phyloP scores from a whole-genome alignment of 805 yeast species.

The Wickerhamiella siamensis region DNA sequence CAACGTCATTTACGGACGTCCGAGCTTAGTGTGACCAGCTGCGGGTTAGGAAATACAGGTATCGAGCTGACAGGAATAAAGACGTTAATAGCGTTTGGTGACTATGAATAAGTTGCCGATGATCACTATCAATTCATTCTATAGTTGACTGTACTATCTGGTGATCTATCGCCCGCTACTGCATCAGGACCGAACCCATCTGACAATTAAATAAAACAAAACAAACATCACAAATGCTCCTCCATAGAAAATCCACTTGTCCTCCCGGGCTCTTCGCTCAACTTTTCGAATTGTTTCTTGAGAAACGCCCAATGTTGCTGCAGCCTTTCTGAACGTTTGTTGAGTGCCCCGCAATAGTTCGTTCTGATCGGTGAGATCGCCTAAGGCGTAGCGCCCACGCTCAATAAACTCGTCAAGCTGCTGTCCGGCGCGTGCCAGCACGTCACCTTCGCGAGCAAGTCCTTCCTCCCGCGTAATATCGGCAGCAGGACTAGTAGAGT shows the following conservation, averaged over 20 bases:
- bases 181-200: conserved; percentile 48
- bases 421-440: conserved; percentile 47
- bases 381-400: conserved; percentile 75
- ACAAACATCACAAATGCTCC: conserved; percentile 50
- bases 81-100: too few species aligned
- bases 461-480: conserved; percentile 40
- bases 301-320: conserved; percentile 75
- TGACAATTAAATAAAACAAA: conserved; percentile 51
- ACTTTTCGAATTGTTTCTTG: conserved; percentile 67
- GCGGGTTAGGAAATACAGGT: too few species aligned
- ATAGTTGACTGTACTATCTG: too few species aligned
- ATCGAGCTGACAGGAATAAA: too few species aligned
- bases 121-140: too few species aligned
- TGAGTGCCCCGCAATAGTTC: conserved; percentile 52
- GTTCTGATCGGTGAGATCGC: conserved; percentile 75
- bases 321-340: conserved; percentile 46
- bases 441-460: conserved; percentile 49
- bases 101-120: too few species aligned
- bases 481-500: conserved; percentile 10
- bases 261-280: conserved; percentile 71
- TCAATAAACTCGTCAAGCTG: conserved; percentile 83
- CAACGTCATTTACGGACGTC: too few species aligned
- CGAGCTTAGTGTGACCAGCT: too few species aligned
- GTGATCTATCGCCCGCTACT: too few species aligned
- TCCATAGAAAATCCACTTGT: conserved; percentile 73